Percentiles rank a stretch among this genome's conserved stretches.
Conservation (phyloP, 2,329 filamentous ascomycete genomes). For the Colletotrichum costaricense region DNA sequence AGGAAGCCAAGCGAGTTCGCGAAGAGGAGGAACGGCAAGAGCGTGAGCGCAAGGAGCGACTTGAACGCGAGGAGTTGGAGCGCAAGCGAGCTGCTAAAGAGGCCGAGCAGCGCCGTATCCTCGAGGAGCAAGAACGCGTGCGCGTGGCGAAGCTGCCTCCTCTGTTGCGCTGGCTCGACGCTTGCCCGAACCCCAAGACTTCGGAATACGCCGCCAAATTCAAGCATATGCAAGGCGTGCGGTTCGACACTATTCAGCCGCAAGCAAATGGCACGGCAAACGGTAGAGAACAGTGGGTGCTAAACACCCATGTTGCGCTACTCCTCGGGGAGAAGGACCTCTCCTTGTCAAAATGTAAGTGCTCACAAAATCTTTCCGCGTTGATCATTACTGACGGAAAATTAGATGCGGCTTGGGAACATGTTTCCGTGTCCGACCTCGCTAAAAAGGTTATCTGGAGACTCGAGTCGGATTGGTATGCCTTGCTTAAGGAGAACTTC, state of each 20-base stretch:
- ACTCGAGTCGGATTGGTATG: slow-evolving; percentile 66
- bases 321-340: slow-evolving; percentile 74
- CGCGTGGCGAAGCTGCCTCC: slow-evolving; percentile 69
- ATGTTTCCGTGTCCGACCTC: slow-evolving; percentile 61
- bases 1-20: slow-evolving; percentile 60
- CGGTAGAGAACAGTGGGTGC: slow-evolving; percentile 74
- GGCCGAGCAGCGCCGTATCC: slow-evolving; percentile 61
- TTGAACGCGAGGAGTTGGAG: slow-evolving; percentile 58
- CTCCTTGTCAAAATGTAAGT: slow-evolving; percentile 68
- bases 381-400: background rate
- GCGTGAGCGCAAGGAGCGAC: slow-evolving; percentile 58
- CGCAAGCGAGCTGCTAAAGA: slow-evolving; percentile 62
- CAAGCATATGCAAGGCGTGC: slow-evolving; percentile 67
- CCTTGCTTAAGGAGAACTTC: slow-evolving; percentile 61
- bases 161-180: slow-evolving; percentile 70
- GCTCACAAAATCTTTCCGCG: no score
- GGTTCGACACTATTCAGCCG: slow-evolving; percentile 71
- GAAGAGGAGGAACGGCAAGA: slow-evolving; percentile 65
- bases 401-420: slow-evolving; percentile 70
- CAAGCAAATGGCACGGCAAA: slow-evolving; percentile 62
- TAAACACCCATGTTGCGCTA: slow-evolving; percentile 73
- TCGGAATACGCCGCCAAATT: slow-evolving; percentile 65
- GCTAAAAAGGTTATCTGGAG: slow-evolving; percentile 72
- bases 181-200: slow-evolving; percentile 61
- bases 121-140: slow-evolving; percentile 64